phyloP scores from a whole-genome alignment of 257 asterid species.

The Lithospermum erythrorhizon region DNA sequence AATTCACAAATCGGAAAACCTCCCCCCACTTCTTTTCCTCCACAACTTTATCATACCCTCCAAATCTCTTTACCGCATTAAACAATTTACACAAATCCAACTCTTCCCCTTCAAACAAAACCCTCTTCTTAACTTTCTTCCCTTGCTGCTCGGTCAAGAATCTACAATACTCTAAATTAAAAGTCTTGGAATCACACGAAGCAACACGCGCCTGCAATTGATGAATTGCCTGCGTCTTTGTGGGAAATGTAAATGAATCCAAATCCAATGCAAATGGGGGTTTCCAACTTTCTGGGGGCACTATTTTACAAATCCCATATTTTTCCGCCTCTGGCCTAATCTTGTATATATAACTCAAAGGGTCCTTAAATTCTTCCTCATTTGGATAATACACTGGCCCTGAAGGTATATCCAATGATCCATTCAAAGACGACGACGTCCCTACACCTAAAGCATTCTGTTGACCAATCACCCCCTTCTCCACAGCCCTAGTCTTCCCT shows the following conservation, averaged over 20 bases:
- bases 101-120: slow-evolving; percentile 73
- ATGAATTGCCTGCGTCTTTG: slow-evolving; percentile 89
- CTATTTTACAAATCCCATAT: slow-evolving; percentile 88
- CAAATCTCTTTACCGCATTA: slow-evolving; percentile 80
- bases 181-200: slow-evolving; percentile 77
- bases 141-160: slow-evolving; percentile 80
- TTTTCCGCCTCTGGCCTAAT: slow-evolving; percentile 94
- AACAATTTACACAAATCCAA: slow-evolving; percentile 78
- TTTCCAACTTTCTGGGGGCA: slow-evolving; percentile 83
- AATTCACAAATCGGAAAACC: slow-evolving; percentile 60
- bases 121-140: slow-evolving; percentile 59
- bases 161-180: slow-evolving; percentile 60
- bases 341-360: slow-evolving; percentile 74
- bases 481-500: slow-evolving; percentile 76
- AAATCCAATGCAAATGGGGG: slow-evolving; percentile 78
- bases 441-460: slow-evolving; percentile 8
- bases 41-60: slow-evolving; percentile 67
- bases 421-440: slow-evolving; percentile 23
- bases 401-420: slow-evolving; percentile 50
- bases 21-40: slow-evolving; percentile 87
- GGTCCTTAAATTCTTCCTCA: slow-evolving; percentile 86
- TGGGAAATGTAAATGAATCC: slow-evolving; percentile 64
- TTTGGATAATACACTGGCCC: slow-evolving; percentile 87
- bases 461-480: slow-evolving; percentile 62
- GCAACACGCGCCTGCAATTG: slow-evolving; percentile 86